Percentiles rank a stretch among this genome's conserved stretches.
Conservation (phyloP, 1,284 basidiomycete species). For the Ustilago nuda region DNA sequence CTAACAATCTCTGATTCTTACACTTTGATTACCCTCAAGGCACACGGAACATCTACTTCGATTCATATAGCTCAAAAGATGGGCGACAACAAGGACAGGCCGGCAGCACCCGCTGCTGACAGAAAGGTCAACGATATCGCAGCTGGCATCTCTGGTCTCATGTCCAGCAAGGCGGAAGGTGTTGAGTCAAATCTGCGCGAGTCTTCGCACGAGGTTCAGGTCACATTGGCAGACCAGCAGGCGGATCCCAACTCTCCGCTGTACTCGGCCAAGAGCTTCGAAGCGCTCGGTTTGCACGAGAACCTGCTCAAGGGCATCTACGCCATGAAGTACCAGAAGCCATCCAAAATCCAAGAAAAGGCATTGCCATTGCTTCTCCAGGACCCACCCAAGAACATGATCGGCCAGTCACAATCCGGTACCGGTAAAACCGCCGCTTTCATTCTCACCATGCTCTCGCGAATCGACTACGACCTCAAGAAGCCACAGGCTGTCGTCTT, state of each 20-base stretch:
- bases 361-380: slow-evolving; percentile 90
- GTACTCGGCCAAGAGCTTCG: slow-evolving; percentile 92
- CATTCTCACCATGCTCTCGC: slow-evolving; percentile 94
- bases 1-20: neutral
- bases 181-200: slow-evolving; percentile 52
- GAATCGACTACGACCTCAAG: slow-evolving; percentile 85
- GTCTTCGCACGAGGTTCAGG: slow-evolving; percentile 74
- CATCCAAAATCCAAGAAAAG: slow-evolving; percentile 98
- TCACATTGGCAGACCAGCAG: slow-evolving; percentile 97
- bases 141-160: slow-evolving; percentile 49
- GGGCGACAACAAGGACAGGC: slow-evolving; percentile 40
- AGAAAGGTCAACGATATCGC: slow-evolving; percentile 57
- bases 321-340: slow-evolving; percentile 95
- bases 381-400: slow-evolving; percentile 96
- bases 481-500: slow-evolving; percentile 77
- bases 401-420: slow-evolving; percentile 98
- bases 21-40: neutral
- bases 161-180: slow-evolving; percentile 33
- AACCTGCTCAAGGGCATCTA: slow-evolving; percentile 97
- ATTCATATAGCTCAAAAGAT: slow-evolving; percentile 16
- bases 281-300: slow-evolving; percentile 75
- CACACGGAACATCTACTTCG: neutral
- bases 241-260: slow-evolving; percentile 94
- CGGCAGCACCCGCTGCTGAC: slow-evolving; percentile 30
- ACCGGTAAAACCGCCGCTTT: slow-evolving; percentile 99